Conservation (phyloP, 2,329 filamentous ascomycete species). For the Aureobasidium sp. region DNA sequence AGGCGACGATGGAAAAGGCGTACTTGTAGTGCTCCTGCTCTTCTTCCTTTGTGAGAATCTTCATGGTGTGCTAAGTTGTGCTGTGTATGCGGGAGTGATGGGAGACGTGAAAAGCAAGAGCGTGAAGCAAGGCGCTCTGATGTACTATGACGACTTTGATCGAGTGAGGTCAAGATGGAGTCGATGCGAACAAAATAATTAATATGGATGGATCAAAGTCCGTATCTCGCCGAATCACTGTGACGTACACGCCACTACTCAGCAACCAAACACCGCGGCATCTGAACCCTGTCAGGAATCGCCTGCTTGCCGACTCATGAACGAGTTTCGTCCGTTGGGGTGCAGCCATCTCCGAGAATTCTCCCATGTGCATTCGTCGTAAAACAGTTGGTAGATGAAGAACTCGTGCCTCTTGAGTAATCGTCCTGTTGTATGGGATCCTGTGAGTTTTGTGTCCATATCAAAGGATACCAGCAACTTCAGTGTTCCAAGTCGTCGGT, state of each 20-base stretch:
- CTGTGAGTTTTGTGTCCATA: too few relatives aligned
- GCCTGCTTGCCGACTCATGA: background rate
- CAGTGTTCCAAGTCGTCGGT: too few relatives aligned
- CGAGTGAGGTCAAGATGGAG: conserved; percentile 9
- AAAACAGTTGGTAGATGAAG: too few relatives aligned
- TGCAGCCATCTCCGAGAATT: too few relatives aligned
- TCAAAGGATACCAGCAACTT: too few relatives aligned
- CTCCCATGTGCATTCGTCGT: too few relatives aligned
- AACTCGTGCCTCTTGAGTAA: too few relatives aligned
- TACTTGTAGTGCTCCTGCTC: conserved; percentile 77
- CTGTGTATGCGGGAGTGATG: background rate
- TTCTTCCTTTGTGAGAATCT: conserved; percentile 91
- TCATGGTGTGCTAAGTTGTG: conserved; percentile 62
- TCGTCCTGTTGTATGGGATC: too few relatives aligned
- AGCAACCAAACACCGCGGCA: conserved; percentile 3
- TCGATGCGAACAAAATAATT: background rate
- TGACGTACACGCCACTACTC: conserved; percentile 4
- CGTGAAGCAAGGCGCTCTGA: conserved; percentile 1
- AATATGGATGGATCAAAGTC: background rate
- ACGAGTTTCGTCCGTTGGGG: too few relatives aligned
- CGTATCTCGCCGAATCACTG: conserved; percentile 6
- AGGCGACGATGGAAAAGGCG: conserved; percentile 18
- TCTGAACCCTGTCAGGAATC: conserved; percentile 4
- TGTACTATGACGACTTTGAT: conserved; percentile 1
- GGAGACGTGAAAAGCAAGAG: background rate